Evolutionary conservation across 176 grass and related monocot species (phyloP).

Genomic region (Saccharum officinarum): DNA sequence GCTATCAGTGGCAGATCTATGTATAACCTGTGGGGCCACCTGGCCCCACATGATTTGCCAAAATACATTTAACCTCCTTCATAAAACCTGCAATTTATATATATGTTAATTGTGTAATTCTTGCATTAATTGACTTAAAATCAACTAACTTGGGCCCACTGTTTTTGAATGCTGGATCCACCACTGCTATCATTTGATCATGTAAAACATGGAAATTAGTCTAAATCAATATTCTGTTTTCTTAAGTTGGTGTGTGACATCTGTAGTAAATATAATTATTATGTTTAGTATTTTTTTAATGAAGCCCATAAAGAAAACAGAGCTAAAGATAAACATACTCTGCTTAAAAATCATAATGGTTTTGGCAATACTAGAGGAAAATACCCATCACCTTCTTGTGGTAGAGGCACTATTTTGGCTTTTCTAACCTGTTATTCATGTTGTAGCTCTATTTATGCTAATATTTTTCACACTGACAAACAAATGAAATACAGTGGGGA

Average conservation of each 20-base stretch:
- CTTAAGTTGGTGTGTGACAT: not conserved
- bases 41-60: not conserved
- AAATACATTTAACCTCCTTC: not conserved
- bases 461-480: conserved; percentile 1
- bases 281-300: not conserved
- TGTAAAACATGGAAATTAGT: conserved; percentile 5
- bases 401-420: not conserved
- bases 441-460: conserved; percentile 25
- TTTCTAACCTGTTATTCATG: not conserved
- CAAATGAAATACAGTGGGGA: conserved; percentile 59
- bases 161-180: not conserved
- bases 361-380: not conserved
- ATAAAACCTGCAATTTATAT: not conserved
- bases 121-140: not conserved
- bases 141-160: not conserved
- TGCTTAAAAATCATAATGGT: not conserved
- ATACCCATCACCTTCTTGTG: not conserved
- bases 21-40: too few species aligned
- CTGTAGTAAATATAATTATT: not conserved
- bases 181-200: not conserved
- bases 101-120: not conserved
- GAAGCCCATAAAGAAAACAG: not conserved
- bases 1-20: not conserved
- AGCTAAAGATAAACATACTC: not conserved
- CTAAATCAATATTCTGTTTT: conserved; percentile 1